phyloP scores from a whole-genome alignment of 768 basidiomycete species.

The Lactifluus volemus region DNA sequence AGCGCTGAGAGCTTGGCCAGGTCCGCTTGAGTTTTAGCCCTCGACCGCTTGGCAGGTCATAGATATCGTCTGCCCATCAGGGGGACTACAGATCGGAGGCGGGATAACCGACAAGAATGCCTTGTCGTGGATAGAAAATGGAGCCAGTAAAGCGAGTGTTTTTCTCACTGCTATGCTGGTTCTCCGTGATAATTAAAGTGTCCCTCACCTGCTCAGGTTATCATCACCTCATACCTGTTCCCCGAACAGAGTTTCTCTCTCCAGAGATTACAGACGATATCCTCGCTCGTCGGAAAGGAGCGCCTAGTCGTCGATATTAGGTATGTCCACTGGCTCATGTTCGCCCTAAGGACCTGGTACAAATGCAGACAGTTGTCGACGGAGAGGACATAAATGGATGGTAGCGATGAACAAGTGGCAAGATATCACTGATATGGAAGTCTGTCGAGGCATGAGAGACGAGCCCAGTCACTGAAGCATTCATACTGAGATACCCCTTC shows the following conservation, averaged over 20 bases:
- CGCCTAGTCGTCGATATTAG: conserved; percentile 90
- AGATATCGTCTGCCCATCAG: not conserved
- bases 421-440: conserved; percentile 88
- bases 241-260: conserved; percentile 73
- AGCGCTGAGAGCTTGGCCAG: conserved; percentile 79
- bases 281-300: conserved; percentile 67
- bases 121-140: conserved; percentile 71
- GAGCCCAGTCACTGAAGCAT: not conserved
- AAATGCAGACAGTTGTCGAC: conserved; percentile 61
- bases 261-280: conserved; percentile 57
- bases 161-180: not conserved
- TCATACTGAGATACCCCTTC: not conserved
- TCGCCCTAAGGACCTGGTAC: not conserved
- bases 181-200: conserved; percentile 1
- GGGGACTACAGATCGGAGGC: conserved; percentile 83
- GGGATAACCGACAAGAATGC: conserved; percentile 83
- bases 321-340: conserved; percentile 32
- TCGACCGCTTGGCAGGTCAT: not conserved
- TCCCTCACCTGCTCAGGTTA: conserved; percentile 50
- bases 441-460: conserved; percentile 55
- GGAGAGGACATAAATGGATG: conserved; percentile 68
- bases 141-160: conserved; percentile 75
- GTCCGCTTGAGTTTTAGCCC: conserved; percentile 28
- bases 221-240: conserved; percentile 96
- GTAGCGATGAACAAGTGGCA: conserved; percentile 99